Evolutionary conservation across 305 asterid species (phyloP).

Genomic region (Fraxinus velutina): DNA sequence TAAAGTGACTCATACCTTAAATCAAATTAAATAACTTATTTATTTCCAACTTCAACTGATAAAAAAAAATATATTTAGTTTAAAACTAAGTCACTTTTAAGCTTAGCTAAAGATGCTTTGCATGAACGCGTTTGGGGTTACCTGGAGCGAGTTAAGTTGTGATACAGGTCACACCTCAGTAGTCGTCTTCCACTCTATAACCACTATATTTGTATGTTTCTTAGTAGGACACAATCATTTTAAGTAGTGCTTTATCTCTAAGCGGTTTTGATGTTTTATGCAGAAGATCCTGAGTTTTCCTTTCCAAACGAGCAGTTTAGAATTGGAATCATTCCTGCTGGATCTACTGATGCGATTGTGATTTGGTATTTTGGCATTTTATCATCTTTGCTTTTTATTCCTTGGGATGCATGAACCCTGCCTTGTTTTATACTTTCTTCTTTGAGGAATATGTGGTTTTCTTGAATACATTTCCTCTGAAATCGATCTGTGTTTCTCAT

Average conservation of each 20-base stretch:
- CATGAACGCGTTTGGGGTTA: constrained; percentile 30
- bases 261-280: constrained; percentile 26
- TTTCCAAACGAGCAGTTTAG: constrained; percentile 71
- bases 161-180: constrained; percentile 21
- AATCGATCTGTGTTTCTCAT: background rate
- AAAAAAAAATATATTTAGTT: background rate
- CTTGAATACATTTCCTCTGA: constrained; percentile 6
- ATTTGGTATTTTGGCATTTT: constrained; percentile 55
- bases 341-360: constrained; percentile 89
- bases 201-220: constrained; percentile 1
- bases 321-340: constrained; percentile 95
- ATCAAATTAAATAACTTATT: background rate
- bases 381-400: constrained; percentile 15
- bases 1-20: background rate
- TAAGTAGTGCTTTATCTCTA: constrained; percentile 22
- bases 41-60: background rate
- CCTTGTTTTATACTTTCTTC: background rate
- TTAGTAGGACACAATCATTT: background rate
- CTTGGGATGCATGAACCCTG: background rate
- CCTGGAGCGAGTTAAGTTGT: constrained; percentile 30
- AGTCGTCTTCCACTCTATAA: background rate
- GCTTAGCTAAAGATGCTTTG: constrained; percentile 24
- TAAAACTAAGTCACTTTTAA: background rate
- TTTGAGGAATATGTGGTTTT: constrained; percentile 4
- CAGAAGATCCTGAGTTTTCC: constrained; percentile 59